Percentiles rank a stretch among this genome's conserved stretches.
Evolutionary conservation across 306 rosid genomes (phyloP).

Genomic region (Luffa acutangula): DNA sequence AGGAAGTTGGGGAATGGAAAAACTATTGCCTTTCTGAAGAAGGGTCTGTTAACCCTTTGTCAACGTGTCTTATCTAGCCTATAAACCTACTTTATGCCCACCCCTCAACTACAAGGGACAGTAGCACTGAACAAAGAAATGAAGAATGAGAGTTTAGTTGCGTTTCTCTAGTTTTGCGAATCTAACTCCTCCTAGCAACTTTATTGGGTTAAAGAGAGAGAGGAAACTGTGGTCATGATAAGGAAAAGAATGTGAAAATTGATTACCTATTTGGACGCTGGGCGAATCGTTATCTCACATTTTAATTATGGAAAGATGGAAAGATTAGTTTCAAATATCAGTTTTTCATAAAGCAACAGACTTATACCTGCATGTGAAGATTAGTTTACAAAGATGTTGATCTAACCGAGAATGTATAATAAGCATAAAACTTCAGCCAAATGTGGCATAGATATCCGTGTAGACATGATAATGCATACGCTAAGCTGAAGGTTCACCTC

Average conservation of each 20-base stretch:
- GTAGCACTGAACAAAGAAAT: neutral
- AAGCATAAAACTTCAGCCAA: neutral
- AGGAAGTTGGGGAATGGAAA: too few species aligned
- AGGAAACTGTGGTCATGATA: neutral
- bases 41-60: neutral
- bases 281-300: neutral
- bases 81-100: neutral
- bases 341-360: neutral
- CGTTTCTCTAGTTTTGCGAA: neutral
- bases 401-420: neutral
- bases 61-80: neutral
- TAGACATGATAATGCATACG: neutral
- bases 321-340: neutral
- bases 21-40: neutral
- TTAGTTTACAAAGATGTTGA: neutral
- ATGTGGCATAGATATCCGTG: neutral
- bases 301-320: neutral
- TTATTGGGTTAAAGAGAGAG: neutral
- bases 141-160: neutral
- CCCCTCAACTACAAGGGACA: neutral
- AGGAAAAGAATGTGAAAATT: neutral
- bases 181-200: neutral
- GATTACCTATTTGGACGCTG: neutral
- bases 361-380: neutral
- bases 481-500: neutral